Conservation (phyloP, 176 grass and related monocot species). For the Typha latifolia region DNA sequence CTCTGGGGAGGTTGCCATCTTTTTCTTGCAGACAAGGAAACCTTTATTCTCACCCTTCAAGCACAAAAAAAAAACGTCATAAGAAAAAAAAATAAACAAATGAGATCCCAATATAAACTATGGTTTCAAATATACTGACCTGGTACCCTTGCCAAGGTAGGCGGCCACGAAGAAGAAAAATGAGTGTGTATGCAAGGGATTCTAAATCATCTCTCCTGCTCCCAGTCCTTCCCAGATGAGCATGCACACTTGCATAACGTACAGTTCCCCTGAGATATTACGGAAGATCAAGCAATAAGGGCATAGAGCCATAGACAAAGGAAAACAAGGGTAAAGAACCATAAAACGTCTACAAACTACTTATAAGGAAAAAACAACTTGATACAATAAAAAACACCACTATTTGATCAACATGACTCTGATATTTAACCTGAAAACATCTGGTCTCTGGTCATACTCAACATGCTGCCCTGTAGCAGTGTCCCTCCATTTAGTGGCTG, state of each 20-base stretch:
- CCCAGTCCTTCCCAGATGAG: constrained; percentile 89
- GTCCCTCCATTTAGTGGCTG: constrained; percentile 88
- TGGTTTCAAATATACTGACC: constrained; percentile 34
- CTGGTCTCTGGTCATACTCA: constrained; percentile 69
- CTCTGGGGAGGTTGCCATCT: constrained; percentile 89
- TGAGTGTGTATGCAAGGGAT: constrained; percentile 87
- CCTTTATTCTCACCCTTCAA: constrained; percentile 93
- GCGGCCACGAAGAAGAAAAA: constrained; percentile 80
- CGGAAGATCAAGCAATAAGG: no score
- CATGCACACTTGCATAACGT: constrained; percentile 85
- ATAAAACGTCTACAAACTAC: no score
- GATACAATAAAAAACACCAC: background rate
- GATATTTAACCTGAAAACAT: constrained; percentile 63
- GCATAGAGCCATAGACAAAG: no score
- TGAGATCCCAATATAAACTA: background rate
- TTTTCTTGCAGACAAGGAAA: constrained; percentile 94
- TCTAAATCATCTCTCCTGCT: constrained; percentile 93
- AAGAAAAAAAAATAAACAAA: constrained; percentile 7
- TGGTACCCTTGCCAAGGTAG: constrained; percentile 95
- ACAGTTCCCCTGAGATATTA: constrained; percentile 58
- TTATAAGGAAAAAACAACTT: no score
- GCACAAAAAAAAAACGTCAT: constrained; percentile 4
- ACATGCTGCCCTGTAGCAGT: constrained; percentile 52
- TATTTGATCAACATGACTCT: constrained; percentile 5
- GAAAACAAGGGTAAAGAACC: no score